These are phyloP conservation scores for Mediolabrus comicus DNA, from an alignment of 108 stramenopile genomes.

Conservation along the genomic window DNA sequence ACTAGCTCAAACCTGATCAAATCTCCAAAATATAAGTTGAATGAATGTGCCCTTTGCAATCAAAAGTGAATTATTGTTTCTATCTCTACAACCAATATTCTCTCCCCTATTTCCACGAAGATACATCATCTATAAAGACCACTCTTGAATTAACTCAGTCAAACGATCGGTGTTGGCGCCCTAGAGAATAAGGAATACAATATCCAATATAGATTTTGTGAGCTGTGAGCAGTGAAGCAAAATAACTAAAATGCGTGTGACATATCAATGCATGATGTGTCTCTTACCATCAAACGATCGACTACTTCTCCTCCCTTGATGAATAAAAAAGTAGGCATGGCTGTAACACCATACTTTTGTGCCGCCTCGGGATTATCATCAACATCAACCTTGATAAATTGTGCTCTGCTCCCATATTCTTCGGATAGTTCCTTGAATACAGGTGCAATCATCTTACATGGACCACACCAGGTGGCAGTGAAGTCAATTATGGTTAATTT, in stretches of 20 bases:
- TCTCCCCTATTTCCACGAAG: not conserved
- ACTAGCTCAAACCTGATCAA: too few species aligned
- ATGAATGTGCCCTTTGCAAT: too few species aligned
- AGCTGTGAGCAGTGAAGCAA: too few species aligned
- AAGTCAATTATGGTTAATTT: conserved; percentile 86
- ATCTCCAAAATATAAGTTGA: too few species aligned
- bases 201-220: too few species aligned
- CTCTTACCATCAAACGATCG: conserved; percentile 84
- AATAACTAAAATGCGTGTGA: too few species aligned
- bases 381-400: conserved; percentile 90
- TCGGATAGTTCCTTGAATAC: conserved; percentile 73
- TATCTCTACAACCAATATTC: too few species aligned
- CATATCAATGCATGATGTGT: too few species aligned
- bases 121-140: not conserved
- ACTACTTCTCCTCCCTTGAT: conserved; percentile 84
- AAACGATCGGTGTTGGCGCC: too few species aligned
- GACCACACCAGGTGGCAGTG: conserved; percentile 85
- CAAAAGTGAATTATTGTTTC: too few species aligned
- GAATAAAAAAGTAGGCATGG: conserved; percentile 93
- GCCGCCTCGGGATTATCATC: conserved; percentile 87
- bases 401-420: conserved; percentile 44
- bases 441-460: conserved; percentile 88
- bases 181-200: too few species aligned
- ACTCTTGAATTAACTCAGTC: not conserved
- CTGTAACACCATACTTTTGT: conserved; percentile 74